These are phyloP conservation scores for Solanum bulbocastanum DNA, from an alignment of 257 asterid genomes.

Conservation along the genomic window DNA sequence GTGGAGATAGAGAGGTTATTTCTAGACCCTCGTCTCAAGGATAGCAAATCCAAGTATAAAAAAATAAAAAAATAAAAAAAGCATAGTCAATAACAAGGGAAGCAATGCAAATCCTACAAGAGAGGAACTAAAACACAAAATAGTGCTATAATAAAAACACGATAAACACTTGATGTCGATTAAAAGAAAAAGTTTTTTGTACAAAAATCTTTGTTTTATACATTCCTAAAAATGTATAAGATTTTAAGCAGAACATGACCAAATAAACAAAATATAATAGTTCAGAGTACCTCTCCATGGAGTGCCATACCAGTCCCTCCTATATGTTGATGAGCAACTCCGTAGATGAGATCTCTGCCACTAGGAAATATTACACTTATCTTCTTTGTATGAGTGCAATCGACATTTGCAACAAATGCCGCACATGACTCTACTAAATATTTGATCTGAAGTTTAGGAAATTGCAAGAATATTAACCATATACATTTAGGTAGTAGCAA, in stretches of 20 bases:
- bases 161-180: not conserved
- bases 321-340: conserved; percentile 65
- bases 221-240: not conserved
- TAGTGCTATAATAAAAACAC: too few relatives aligned
- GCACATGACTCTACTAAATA: conserved; percentile 43
- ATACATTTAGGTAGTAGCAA: not conserved
- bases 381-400: conserved; percentile 26
- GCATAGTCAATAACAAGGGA: too few relatives aligned
- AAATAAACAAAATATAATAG: not conserved
- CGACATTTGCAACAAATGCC: conserved; percentile 12
- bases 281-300: conserved; percentile 51
- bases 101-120: too few relatives aligned
- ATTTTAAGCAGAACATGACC: not conserved
- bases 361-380: conserved; percentile 24
- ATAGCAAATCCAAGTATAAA: too few relatives aligned
- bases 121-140: too few relatives aligned
- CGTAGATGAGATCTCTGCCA: conserved; percentile 59
- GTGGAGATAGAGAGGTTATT: too few relatives aligned
- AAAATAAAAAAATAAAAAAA: too few relatives aligned
- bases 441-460: conserved; percentile 38
- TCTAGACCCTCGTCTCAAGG: too few relatives aligned
- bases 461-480: not conserved
- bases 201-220: not conserved
- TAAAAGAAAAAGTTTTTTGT: not conserved
- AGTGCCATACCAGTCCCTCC: conserved; percentile 50